Percentiles rank a stretch among this genome's conserved stretches.
Evolutionary conservation across 805 yeast species (phyloP).

Genomic region (Saccharomycopsis fermentans): DNA sequence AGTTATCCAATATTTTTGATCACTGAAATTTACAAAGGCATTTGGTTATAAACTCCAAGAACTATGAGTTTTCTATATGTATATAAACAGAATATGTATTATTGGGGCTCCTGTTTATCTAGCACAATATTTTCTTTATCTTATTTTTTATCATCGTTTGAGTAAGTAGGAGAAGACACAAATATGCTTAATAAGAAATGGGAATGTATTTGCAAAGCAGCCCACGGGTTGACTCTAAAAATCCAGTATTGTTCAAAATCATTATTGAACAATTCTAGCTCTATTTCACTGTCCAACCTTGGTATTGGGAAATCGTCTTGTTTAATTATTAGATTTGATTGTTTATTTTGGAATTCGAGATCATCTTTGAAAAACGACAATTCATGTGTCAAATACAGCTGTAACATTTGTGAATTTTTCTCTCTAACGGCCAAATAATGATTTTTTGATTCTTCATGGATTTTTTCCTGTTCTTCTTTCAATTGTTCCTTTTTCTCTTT

Average conservation of each 20-base stretch:
- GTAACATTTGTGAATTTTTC: not conserved
- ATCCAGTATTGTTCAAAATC: constrained; percentile 4
- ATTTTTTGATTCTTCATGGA: not conserved
- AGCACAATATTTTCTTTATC: not conserved
- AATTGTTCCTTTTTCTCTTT: not conserved
- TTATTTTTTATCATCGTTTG: not conserved
- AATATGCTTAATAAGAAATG: not conserved
- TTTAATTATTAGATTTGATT: not conserved
- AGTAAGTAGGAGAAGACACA: not conserved
- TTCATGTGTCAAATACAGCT: not conserved
- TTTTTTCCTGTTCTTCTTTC: not conserved
- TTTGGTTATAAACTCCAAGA: no score
- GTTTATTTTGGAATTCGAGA: not conserved
- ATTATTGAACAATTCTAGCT: constrained; percentile 1
- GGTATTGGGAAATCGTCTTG: not conserved
- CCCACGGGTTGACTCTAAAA: constrained; percentile 2
- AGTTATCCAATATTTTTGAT: no score
- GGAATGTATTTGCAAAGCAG: not conserved
- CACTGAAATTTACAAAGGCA: no score
- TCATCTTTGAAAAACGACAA: not conserved
- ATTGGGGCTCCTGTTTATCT: not conserved
- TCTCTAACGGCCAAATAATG: not conserved
- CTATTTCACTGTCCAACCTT: not conserved
- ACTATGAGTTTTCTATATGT: not conserved
- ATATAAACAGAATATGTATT: not conserved